Base-by-base conservation (phyloP, 2,329 filamentous ascomycete genomes). In the Apiospora rasikravindrae region DNA sequence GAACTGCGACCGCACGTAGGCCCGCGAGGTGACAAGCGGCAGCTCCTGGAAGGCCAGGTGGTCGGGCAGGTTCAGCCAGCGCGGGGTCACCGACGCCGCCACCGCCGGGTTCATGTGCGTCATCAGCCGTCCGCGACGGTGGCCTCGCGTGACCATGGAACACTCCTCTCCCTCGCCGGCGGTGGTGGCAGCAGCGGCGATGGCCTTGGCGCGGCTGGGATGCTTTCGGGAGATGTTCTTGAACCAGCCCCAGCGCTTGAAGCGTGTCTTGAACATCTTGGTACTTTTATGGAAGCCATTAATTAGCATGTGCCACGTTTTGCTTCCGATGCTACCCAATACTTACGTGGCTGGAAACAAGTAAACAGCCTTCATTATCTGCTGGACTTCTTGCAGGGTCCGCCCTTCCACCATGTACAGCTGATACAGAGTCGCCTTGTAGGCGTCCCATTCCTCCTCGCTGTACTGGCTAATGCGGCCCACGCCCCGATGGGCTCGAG, bases 191-290 rank as follows among this genome's bases (percentile, higher is more conserved):
- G 29, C 33, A 10, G 29, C 29, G 29, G 57, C 33, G 19, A 33
- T 8, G 22, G 19, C 57, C 57, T 33, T 19, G 19, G 33, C 29
- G 33, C 57, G 29, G 10, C 33, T 64, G 29, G 57, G 57, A 7
- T 64, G 22, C 33, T 64, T 64, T 14, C 57, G 57, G 57, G 57
- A 64, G 19, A 64, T 64, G 57, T 64, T 64, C 33, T 64, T 64
- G 57, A 64, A 37, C 57, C 57, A 64, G 22, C 57, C 57, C 57
- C 57, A 64, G 33, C 57, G 57, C 57, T 64, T 64, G 57, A 64
- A 64, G 57, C 57, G 57, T 22, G 57, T 64, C 29, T 64, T 64
- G 57, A 64, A 64, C 57, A 64, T 64, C 33, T 64, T 64, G 19
- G 57, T 64, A 13, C 57, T 64, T n/a, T 24, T 7, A 40, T 19